Conservation (phyloP, 768 basidiomycete species). For the Hydnomerulius pinastri region DNA sequence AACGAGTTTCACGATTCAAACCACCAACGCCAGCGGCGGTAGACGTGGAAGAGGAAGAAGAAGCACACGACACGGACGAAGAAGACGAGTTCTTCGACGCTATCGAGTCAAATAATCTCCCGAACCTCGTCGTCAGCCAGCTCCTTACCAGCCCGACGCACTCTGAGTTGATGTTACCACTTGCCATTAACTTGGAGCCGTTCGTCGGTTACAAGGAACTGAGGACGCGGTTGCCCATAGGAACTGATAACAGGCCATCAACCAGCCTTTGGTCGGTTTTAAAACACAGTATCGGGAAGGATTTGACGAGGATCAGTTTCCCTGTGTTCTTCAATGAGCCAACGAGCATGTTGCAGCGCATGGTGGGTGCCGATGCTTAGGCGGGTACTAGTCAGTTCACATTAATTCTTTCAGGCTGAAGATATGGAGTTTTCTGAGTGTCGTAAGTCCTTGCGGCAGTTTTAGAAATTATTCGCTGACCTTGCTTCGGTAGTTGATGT, state of each 20-base stretch:
- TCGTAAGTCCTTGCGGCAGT: constrained; percentile 45
- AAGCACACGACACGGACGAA: constrained; percentile 60
- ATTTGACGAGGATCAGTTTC: constrained; percentile 93
- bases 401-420: constrained; percentile 56
- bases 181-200: constrained; percentile 40
- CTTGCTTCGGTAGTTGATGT: constrained; percentile 66
- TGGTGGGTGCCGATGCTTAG: constrained; percentile 49
- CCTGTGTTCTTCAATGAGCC: constrained; percentile 94
- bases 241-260: constrained; percentile 76
- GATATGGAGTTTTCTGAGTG: constrained; percentile 98
- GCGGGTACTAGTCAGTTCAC: neutral
- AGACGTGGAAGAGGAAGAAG: constrained; percentile 41
- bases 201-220: constrained; percentile 73
- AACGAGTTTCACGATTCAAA: constrained; percentile 15
- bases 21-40: constrained; percentile 13
- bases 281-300: constrained; percentile 95
- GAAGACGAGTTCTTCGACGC: constrained; percentile 99
- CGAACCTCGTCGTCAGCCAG: constrained; percentile 71
- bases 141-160: constrained; percentile 53
- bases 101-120: constrained; percentile 79
- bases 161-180: constrained; percentile 34
- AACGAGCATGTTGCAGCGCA: constrained; percentile 95
- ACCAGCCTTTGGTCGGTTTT: constrained; percentile 94
- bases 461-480: constrained; percentile 7
- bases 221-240: constrained; percentile 60